A percentile compares a stretch with the other conserved stretches of the same genome.
Conservation (phyloP, 495 filamentous ascomycete species). For the Pseudevernia furfuracea region DNA sequence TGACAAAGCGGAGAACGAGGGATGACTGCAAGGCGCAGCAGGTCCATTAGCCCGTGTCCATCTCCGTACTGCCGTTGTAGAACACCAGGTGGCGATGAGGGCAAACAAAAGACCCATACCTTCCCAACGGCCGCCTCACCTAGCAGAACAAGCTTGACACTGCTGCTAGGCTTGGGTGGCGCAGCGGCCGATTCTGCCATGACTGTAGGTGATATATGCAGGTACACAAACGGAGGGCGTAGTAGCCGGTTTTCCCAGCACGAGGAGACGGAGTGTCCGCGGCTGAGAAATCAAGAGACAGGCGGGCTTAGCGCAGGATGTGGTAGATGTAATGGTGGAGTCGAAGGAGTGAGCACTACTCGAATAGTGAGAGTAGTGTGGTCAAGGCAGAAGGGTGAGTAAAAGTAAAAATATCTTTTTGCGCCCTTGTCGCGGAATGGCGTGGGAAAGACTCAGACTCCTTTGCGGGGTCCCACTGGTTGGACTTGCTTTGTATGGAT, state of each 20-base stretch:
- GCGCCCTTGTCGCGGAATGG: slow-evolving; percentile 3
- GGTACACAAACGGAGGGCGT: slow-evolving; percentile 2
- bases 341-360: slow-evolving; percentile 11
- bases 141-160: slow-evolving; percentile 95
- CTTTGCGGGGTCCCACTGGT: neutral
- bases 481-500: slow-evolving; percentile 6
- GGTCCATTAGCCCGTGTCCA: slow-evolving; percentile 4
- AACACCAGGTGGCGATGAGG: slow-evolving; percentile 13
- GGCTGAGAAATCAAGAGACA: slow-evolving; percentile 12
- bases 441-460: neutral
- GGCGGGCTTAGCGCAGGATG: slow-evolving; percentile 19
- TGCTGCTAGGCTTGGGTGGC: slow-evolving; percentile 91
- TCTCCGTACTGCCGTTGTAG: slow-evolving; percentile 4
- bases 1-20: slow-evolving; percentile 94
- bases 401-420: neutral
- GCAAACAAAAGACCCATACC: slow-evolving; percentile 45
- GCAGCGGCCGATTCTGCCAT: slow-evolving; percentile 39
- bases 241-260: slow-evolving; percentile 3
- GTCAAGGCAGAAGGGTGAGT: slow-evolving; percentile 5
- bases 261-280: slow-evolving; percentile 11
- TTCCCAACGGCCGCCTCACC: slow-evolving; percentile 98
- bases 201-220: neutral
- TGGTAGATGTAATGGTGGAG: neutral
- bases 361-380: neutral
- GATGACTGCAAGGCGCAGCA: slow-evolving; percentile 62